These are phyloP conservation scores for Chionographis japonica DNA, from an alignment of 106 monocot genomes.

Conservation along the genomic window DNA sequence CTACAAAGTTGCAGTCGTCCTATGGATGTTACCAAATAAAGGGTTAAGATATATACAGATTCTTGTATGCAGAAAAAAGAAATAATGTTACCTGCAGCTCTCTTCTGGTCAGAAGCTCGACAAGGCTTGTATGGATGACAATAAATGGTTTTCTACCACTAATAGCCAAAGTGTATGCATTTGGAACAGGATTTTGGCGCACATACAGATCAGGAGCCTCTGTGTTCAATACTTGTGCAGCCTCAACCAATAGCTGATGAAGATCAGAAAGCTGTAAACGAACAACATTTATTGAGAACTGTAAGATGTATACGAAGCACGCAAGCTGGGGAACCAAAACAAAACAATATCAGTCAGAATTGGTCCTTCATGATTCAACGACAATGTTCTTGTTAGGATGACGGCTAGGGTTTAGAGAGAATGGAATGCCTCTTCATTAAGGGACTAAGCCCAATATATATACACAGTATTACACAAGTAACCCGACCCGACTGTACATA, in stretches of 20 bases:
- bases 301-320: not conserved
- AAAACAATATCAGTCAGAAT: too few relatives aligned
- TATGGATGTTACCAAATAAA: too few relatives aligned
- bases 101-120: conserved; percentile 77
- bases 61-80: not conserved
- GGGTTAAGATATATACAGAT: too few relatives aligned
- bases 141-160: conserved; percentile 92
- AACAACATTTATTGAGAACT: not conserved
- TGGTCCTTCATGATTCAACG: too few relatives aligned
- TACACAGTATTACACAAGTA: too few relatives aligned
- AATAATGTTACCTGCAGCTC: conserved; percentile 75
- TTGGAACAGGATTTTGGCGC: conserved; percentile 90
- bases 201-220: conserved; percentile 92
- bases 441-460: too few relatives aligned
- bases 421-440: too few relatives aligned
- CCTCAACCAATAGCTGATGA: conserved; percentile 62
- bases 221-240: conserved; percentile 68
- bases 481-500: too few relatives aligned
- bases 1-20: too few relatives aligned
- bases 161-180: conserved; percentile 98
- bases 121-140: conserved; percentile 91
- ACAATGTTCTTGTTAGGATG: too few relatives aligned
- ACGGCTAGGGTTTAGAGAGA: too few relatives aligned
- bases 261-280: conserved; percentile 68
- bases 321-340: not conserved